These are phyloP conservation scores for Pelargonium citronellum DNA, from an alignment of 441 rosid species.

Conservation along the genomic window DNA sequence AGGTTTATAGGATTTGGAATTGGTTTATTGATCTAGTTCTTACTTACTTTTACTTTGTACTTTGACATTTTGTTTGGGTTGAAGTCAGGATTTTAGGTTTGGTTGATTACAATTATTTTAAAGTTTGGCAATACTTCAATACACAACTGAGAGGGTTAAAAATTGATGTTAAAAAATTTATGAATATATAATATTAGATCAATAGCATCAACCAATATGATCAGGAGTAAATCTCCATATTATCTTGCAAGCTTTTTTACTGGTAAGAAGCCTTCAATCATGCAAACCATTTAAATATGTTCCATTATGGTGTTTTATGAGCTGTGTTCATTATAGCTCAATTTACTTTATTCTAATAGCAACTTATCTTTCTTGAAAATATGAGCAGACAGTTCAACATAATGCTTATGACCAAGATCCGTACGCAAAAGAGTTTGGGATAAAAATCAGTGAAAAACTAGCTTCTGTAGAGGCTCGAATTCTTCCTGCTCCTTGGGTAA, in stretches of 20 bases:
- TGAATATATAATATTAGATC: background rate
- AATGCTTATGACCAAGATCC: conserved; percentile 88
- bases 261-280: background rate
- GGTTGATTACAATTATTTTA: background rate
- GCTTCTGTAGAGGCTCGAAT: conserved; percentile 93
- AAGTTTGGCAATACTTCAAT: background rate
- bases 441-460: conserved; percentile 77
- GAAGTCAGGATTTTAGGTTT: background rate
- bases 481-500: conserved; percentile 99
- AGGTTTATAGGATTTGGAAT: conserved; percentile 9
- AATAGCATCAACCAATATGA: background rate
- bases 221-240: background rate
- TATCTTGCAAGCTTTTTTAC: background rate
- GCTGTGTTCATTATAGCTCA: background rate
- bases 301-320: background rate
- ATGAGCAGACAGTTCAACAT: conserved; percentile 67
- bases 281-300: background rate
- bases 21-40: background rate
- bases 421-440: conserved; percentile 89
- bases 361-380: background rate
- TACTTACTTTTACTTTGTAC: background rate
- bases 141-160: background rate
- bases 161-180: background rate
- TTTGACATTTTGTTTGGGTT: background rate
- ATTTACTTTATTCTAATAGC: conserved; percentile 5